Percentiles rank a stretch among this genome's conserved stretches.
phyloP scores from a whole-genome alignment of 176 grass and related monocot species.

The Carex parvula region DNA sequence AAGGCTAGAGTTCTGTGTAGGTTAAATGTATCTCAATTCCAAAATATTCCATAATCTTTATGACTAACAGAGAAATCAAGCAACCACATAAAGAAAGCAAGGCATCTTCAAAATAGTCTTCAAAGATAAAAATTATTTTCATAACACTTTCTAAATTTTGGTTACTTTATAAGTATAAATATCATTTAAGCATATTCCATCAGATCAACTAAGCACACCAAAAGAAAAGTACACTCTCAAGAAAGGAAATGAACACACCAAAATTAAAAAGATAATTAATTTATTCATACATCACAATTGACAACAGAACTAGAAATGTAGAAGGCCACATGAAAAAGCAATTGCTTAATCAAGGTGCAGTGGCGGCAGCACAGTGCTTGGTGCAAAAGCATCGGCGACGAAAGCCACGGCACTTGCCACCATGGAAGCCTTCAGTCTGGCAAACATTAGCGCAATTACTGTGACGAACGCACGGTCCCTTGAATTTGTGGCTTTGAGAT shows the following conservation, averaged over 20 bases:
- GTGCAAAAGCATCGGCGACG: slow-evolving; percentile 67
- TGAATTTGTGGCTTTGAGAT: slow-evolving; percentile 64
- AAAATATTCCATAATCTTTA: no score
- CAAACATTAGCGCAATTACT: slow-evolving; percentile 68
- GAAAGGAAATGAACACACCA: neutral
- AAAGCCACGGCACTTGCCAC: slow-evolving; percentile 53
- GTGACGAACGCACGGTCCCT: slow-evolving; percentile 42
- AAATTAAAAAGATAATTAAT: neutral
- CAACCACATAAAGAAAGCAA: no score
- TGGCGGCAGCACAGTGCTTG: slow-evolving; percentile 26
- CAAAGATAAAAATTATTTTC: no score
- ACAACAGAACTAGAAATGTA: neutral
- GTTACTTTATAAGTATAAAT: no score
- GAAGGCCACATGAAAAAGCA: neutral
- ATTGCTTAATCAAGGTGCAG: slow-evolving; percentile 6
- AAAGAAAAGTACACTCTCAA: neutral
- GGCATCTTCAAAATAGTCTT: no score
- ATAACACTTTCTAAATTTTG: no score
- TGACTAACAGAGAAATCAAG: no score
- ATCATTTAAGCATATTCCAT: no score
- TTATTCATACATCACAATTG: neutral
- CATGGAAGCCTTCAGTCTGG: slow-evolving; percentile 63
- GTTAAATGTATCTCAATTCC: no score
- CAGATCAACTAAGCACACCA: neutral
- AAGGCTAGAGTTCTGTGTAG: no score